Conservation (phyloP, 495 filamentous ascomycete genomes). For the Daldinia caldariorum region DNA sequence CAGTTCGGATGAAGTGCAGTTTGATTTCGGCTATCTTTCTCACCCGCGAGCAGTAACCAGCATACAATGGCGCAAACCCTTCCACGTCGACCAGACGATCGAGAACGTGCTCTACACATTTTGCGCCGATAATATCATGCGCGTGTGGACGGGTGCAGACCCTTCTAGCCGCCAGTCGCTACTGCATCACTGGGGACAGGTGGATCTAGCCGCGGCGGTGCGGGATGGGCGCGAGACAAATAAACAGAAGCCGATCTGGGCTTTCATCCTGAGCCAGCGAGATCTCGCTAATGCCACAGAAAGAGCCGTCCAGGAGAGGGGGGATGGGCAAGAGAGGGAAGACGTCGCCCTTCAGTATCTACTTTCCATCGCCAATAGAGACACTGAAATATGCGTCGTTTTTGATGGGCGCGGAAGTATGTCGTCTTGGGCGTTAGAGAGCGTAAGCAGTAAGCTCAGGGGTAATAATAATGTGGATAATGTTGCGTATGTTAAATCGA, state of each 20-base stretch:
- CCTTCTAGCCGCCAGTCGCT: conserved; percentile 71
- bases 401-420: conserved; percentile 86
- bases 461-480: conserved; percentile 82
- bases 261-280: conserved; percentile 84
- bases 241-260: conserved; percentile 67
- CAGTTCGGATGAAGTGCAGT: conserved; percentile 81
- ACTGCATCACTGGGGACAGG: conserved; percentile 81
- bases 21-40: conserved; percentile 89
- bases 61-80: conserved; percentile 84
- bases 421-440: conserved; percentile 95
- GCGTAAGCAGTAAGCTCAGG: conserved; percentile 78
- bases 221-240: conserved; percentile 59
- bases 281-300: conserved; percentile 82
- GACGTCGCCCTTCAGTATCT: conserved; percentile 82
- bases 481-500: conserved; percentile 76
- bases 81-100: conserved; percentile 77
- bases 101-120: conserved; percentile 95
- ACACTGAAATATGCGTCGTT: conserved; percentile 87
- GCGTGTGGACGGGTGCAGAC: conserved; percentile 85
- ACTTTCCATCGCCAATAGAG: conserved; percentile 83
- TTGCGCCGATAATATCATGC: conserved; percentile 82
- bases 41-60: conserved; percentile 83
- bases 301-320: conserved; percentile 70
- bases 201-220: conserved; percentile 81
- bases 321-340: conserved; percentile 66